Percentiles rank a stretch among this genome's conserved stretches.
phyloP scores from a whole-genome alignment of 2,329 filamentous ascomycete species.

The Hypocrella siamensis region DNA sequence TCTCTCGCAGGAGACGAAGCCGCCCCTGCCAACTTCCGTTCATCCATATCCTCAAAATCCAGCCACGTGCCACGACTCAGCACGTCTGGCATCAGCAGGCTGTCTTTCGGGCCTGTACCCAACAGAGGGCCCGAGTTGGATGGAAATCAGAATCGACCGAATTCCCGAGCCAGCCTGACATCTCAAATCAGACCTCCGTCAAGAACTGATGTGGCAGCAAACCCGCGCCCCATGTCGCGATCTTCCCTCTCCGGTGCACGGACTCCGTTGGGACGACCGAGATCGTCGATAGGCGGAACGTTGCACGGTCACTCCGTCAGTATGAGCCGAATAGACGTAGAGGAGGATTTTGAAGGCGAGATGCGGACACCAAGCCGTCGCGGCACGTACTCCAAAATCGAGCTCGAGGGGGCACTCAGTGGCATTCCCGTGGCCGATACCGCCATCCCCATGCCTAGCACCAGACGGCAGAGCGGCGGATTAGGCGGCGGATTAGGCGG shows the following conservation, averaged over 20 bases:
- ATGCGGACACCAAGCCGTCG: constrained; percentile 38
- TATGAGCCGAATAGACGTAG: constrained; percentile 36
- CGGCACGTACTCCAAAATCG: constrained; percentile 34
- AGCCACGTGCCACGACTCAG: constrained; percentile 44
- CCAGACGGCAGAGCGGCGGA: constrained; percentile 28
- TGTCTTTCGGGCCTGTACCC: constrained; percentile 48
- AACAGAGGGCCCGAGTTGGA: constrained; percentile 34
- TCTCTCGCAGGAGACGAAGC: constrained; percentile 34
- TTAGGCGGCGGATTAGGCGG: constrained; percentile 23
- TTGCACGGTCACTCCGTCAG: constrained; percentile 42
- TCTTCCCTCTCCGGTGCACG: constrained; percentile 43
- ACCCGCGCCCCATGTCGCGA: constrained; percentile 48
- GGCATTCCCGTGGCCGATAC: constrained; percentile 26
- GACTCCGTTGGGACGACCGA: constrained; percentile 52
- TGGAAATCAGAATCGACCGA: constrained; percentile 45
- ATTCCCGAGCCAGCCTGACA: constrained; percentile 52
- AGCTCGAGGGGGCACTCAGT: constrained; percentile 21
- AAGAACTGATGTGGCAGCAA: constrained; percentile 34
- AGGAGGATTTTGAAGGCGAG: constrained; percentile 23
- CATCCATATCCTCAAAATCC: constrained; percentile 20
- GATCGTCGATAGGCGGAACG: constrained; percentile 55
- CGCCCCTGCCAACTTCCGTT: constrained; percentile 26
- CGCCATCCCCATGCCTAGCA: constrained; percentile 29
- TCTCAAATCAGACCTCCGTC: constrained; percentile 38
- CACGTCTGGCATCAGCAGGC: constrained; percentile 43